Conservation (phyloP, 805 yeast species). For the Suhomyces pyralidae region DNA sequence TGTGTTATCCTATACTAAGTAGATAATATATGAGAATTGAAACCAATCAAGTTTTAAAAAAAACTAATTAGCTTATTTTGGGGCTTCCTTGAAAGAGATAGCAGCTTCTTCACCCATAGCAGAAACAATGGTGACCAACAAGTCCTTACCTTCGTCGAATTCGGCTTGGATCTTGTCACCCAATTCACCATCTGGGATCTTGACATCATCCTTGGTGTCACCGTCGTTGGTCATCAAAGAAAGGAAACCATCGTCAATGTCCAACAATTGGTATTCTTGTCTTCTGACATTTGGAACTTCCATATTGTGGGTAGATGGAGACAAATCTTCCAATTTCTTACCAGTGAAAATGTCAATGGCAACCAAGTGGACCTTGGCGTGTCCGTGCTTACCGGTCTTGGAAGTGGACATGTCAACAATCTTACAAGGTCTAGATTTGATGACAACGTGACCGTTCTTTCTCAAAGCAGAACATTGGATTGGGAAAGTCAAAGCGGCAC, state of each 20-base stretch:
- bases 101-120: constrained; percentile 99
- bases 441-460: constrained; percentile 98
- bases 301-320: constrained; percentile 99
- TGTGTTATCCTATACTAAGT: not conserved
- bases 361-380: constrained; percentile 99
- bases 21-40: constrained; percentile 2
- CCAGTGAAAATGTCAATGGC: constrained; percentile 98
- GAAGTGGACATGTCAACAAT: constrained; percentile 99
- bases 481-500: constrained; percentile 98
- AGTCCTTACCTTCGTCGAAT: constrained; percentile 97
- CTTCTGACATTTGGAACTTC: constrained; percentile 98
- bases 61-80: constrained; percentile 44
- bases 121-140: constrained; percentile 91
- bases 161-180: constrained; percentile 91
- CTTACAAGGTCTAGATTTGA: constrained; percentile 99
- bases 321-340: constrained; percentile 99
- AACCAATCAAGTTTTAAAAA: not conserved
- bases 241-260: constrained; percentile 97
- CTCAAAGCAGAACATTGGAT: constrained; percentile 99
- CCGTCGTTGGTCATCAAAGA: constrained; percentile 96
- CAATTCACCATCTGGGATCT: constrained; percentile 95
- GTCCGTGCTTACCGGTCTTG: constrained; percentile 99
- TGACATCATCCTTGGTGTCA: constrained; percentile 98
- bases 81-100: constrained; percentile 97
- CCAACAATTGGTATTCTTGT: constrained; percentile 94